Conservation (phyloP, 345 rosid genomes). For the Euphorbia pulcherrima region DNA sequence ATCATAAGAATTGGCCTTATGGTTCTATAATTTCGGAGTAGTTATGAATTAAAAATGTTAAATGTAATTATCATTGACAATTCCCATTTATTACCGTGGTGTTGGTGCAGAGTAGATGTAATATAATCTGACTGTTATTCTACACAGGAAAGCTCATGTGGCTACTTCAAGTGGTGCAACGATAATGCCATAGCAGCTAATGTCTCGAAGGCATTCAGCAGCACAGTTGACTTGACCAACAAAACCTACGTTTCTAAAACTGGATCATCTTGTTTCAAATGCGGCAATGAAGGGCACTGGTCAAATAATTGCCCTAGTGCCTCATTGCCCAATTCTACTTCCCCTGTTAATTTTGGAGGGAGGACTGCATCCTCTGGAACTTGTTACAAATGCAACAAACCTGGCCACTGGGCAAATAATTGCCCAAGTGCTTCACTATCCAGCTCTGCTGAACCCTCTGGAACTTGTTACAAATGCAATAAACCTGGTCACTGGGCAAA, state of each 20-base stretch:
- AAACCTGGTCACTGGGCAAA: constrained; percentile 56
- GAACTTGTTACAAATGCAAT: constrained; percentile 47
- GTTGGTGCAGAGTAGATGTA: neutral
- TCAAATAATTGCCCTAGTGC: constrained; percentile 38
- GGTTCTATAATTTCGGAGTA: neutral
- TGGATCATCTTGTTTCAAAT: constrained; percentile 40
- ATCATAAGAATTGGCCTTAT: neutral
- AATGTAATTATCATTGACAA: neutral
- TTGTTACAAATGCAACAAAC: constrained; percentile 48
- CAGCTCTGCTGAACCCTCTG: constrained; percentile 18
- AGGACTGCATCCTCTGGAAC: constrained; percentile 24
- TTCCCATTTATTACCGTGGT: neutral
- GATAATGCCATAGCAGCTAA: constrained; percentile 26
- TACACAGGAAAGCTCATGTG: constrained; percentile 38
- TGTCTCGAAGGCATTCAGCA: constrained; percentile 15
- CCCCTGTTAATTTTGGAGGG: neutral
- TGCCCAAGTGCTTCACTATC: constrained; percentile 30
- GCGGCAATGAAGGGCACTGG: constrained; percentile 54
- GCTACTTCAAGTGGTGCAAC: constrained; percentile 65
- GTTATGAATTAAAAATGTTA: neutral
- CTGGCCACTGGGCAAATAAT: constrained; percentile 54
- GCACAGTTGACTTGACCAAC: constrained; percentile 10
- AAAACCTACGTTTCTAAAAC: constrained; percentile 26
- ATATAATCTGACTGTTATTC: neutral
- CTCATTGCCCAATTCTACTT: constrained; percentile 20